A percentile compares a stretch with the other conserved stretches of the same genome.
These are phyloP conservation scores for Cordyceps pruinosa DNA, from an alignment of 2,329 filamentous ascomycete genomes.

Conservation along the genomic window DNA sequence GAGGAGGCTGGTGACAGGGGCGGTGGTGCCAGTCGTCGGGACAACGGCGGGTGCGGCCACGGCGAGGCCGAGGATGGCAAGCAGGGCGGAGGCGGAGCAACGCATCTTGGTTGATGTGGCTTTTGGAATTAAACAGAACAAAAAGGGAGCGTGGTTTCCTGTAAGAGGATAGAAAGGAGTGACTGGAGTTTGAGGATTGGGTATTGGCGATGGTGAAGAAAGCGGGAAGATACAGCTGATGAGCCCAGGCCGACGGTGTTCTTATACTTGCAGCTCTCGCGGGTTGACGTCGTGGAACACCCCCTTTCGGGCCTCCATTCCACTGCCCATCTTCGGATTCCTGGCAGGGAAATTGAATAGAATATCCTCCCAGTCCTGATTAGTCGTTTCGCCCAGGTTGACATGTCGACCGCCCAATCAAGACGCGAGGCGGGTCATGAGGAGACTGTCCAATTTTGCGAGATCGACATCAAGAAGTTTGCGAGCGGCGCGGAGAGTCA, in stretches of 20 bases:
- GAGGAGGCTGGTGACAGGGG: conserved; percentile 8
- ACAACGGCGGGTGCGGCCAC: conserved; percentile 10
- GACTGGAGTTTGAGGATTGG: neutral
- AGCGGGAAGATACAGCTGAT: neutral
- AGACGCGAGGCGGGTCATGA: neutral
- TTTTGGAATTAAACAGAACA: neutral
- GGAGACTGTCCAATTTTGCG: neutral
- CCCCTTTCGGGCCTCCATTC: neutral
- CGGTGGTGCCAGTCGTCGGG: neutral
- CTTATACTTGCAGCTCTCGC: conserved; percentile 4
- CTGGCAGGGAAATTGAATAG: neutral
- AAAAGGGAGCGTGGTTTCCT: conserved; percentile 12
- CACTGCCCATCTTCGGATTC: too few species aligned
- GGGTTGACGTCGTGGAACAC: too few species aligned
- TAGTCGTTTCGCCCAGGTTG: neutral
- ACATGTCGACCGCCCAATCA: neutral
- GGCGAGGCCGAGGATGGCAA: conserved; percentile 15
- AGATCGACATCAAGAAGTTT: neutral
- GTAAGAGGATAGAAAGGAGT: conserved; percentile 13
- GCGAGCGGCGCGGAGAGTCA: too few species aligned
- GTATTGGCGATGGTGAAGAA: neutral
- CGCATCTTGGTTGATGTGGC: conserved; percentile 16
- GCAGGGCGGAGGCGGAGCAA: conserved; percentile 16
- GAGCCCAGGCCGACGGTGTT: neutral
- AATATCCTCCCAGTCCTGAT: neutral